These are phyloP conservation scores for Arachis stenosperma DNA, from an alignment of 306 rosid species.

Conservation along the genomic window DNA sequence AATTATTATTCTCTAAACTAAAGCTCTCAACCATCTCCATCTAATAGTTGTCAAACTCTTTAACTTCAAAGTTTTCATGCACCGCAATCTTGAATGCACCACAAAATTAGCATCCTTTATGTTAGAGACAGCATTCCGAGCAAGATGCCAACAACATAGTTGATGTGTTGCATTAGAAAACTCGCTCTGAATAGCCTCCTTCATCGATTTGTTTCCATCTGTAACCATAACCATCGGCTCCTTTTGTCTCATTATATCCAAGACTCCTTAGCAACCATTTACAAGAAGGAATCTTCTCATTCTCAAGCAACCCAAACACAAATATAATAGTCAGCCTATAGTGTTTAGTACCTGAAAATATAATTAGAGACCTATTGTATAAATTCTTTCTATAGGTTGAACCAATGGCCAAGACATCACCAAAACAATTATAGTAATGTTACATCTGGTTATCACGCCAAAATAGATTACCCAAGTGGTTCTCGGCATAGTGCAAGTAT, in stretches of 20 bases:
- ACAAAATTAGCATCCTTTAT: neutral
- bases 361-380: neutral
- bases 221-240: neutral
- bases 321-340: neutral
- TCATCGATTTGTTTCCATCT: neutral
- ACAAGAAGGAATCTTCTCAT: too few relatives aligned
- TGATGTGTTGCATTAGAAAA: neutral
- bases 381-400: neutral
- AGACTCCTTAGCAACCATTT: too few relatives aligned
- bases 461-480: neutral
- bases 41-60: neutral
- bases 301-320: neutral
- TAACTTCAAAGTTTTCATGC: neutral
- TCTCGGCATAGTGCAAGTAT: neutral
- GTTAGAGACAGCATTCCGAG: neutral
- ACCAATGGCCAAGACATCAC: neutral
- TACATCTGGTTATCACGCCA: neutral
- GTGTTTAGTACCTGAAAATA: neutral
- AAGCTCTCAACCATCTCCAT: too few relatives aligned
- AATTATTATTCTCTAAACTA: too few relatives aligned
- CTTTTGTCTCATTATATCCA: too few relatives aligned
- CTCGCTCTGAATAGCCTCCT: neutral
- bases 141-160: neutral
- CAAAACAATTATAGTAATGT: neutral
- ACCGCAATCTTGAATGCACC: neutral